Evolutionary conservation across 2,329 filamentous ascomycete species (phyloP).

Genomic region (Aureobasidium pullulans): DNA sequence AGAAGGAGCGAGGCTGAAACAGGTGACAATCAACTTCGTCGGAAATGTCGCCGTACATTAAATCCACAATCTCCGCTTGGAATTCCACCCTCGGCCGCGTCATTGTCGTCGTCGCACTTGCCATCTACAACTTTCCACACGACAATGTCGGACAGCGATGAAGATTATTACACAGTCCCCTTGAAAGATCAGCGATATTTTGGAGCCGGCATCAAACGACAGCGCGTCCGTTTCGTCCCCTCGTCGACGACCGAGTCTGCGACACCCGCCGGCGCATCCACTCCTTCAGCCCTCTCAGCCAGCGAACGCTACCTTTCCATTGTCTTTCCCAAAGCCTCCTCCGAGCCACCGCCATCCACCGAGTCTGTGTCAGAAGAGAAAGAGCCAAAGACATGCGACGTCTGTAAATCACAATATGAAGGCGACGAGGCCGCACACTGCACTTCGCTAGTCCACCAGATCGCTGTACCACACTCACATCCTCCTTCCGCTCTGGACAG

Average conservation of each 20-base stretch:
- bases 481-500: conserved; percentile 67
- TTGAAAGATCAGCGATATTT: conserved; percentile 54
- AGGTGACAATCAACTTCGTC: not conserved
- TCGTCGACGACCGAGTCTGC: conserved; percentile 25
- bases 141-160: conserved; percentile 40
- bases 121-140: conserved; percentile 29
- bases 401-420: not conserved
- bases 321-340: conserved; percentile 46
- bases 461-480: conserved; percentile 60
- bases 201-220: conserved; percentile 55
- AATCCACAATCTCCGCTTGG: not conserved
- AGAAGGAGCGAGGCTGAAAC: not conserved
- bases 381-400: not conserved
- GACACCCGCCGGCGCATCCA: not conserved
- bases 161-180: conserved; percentile 52
- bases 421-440: conserved; percentile 41
- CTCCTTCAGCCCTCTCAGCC: conserved; percentile 15
- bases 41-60: not conserved
- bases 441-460: conserved; percentile 62
- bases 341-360: conserved; percentile 11
- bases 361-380: conserved; percentile 16
- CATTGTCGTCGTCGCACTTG: not conserved
- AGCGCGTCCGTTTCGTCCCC: conserved; percentile 53
- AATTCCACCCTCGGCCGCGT: not conserved
- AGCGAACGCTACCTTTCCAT: conserved; percentile 60